Evolutionary conservation across 2,329 filamentous ascomycete species (phyloP).

Genomic region (Chalara sp.): DNA sequence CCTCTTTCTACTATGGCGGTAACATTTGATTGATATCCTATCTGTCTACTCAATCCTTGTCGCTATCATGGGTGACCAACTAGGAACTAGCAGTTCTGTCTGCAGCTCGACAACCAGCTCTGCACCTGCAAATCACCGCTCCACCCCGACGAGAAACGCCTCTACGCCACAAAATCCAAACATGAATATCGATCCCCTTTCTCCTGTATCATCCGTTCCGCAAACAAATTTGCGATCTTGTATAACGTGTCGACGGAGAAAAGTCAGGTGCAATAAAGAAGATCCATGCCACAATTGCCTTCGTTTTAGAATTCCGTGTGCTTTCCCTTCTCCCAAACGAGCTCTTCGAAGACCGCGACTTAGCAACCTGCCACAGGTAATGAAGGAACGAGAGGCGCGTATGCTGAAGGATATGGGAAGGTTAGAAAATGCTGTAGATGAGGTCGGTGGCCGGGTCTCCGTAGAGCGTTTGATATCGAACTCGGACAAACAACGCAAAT

Average conservation of each 20-base stretch:
- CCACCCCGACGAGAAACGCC: too few relatives aligned
- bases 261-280: constrained; percentile 71
- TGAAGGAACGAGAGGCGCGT: constrained; percentile 59
- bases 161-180: too few relatives aligned
- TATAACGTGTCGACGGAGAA: constrained; percentile 48
- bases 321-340: constrained; percentile 68
- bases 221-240: constrained; percentile 30
- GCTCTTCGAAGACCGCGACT: constrained; percentile 63
- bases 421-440: constrained; percentile 69
- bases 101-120: too few relatives aligned
- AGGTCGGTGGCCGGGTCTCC: constrained; percentile 54
- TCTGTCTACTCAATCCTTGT: too few relatives aligned
- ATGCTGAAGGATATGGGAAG: constrained; percentile 65
- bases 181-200: constrained; percentile 5
- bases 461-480: constrained; percentile 11
- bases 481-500: too few relatives aligned
- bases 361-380: constrained; percentile 42
- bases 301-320: constrained; percentile 62
- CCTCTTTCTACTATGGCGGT: too few relatives aligned
- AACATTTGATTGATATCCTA: too few relatives aligned
- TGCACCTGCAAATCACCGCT: too few relatives aligned
- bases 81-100: too few relatives aligned
- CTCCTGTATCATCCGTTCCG: constrained; percentile 10
- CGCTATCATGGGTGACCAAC: too few relatives aligned
- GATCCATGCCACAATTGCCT: constrained; percentile 70